A percentile compares a stretch with the other conserved stretches of the same genome.
Evolutionary conservation across 2,329 filamentous ascomycete genomes (phyloP).

Genomic region (Cercospora beticola): DNA sequence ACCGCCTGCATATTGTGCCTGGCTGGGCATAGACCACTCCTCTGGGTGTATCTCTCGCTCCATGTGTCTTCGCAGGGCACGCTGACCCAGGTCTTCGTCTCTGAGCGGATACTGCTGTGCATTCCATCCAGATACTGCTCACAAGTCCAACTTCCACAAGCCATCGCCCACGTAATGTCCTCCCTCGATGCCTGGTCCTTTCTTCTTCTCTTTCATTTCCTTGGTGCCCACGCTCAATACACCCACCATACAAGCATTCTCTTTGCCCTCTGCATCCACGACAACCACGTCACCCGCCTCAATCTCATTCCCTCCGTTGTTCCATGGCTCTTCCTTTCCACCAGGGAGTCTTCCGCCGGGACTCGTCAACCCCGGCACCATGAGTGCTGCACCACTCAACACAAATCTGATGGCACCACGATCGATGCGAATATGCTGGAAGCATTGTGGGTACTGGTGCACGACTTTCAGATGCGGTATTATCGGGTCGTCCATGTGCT

Average conservation of each 20-base stretch:
- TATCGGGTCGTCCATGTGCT: constrained; percentile 73
- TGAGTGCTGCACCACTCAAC: constrained; percentile 85
- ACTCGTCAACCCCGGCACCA: constrained; percentile 90
- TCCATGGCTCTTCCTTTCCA: constrained; percentile 42
- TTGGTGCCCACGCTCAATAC: constrained; percentile 78
- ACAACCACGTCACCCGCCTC: constrained; percentile 81
- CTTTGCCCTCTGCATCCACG: constrained; percentile 89
- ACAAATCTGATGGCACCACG: constrained; percentile 96
- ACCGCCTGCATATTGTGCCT: neutral
- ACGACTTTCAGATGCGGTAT: constrained; percentile 87
- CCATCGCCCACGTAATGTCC: constrained; percentile 94
- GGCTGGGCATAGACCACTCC: neutral
- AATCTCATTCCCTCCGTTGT: constrained; percentile 64
- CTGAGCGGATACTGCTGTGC: neutral
- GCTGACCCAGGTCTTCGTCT: neutral
- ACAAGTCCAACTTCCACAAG: constrained; percentile 71
- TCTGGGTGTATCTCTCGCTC: neutral
- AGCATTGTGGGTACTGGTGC: constrained; percentile 82
- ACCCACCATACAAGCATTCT: constrained; percentile 85
- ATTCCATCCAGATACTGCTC: neutral
- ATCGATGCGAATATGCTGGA: constrained; percentile 85
- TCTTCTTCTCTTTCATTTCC: constrained; percentile 91
- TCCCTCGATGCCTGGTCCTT: constrained; percentile 90
- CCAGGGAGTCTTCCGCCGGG: constrained; percentile 76
- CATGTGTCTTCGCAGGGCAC: neutral